Conservation (phyloP, 345 rosid species). For the Populus ilicifolia region DNA sequence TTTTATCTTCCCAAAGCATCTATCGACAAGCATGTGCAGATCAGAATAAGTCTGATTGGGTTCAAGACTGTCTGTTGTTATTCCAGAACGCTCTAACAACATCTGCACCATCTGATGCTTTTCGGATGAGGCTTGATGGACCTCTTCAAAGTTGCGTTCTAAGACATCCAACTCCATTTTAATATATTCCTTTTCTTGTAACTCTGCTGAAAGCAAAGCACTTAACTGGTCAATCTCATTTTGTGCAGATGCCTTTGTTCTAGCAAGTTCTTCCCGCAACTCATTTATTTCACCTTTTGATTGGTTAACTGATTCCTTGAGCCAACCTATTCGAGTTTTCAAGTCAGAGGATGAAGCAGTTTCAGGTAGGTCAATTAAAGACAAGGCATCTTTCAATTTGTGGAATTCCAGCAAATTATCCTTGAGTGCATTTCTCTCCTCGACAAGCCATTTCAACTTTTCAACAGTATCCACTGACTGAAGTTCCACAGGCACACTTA, state of each 20-base stretch:
- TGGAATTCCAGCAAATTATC: constrained; percentile 44
- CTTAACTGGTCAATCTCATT: constrained; percentile 51
- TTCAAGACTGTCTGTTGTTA: constrained; percentile 33
- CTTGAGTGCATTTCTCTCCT: constrained; percentile 55
- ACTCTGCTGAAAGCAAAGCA: constrained; percentile 50
- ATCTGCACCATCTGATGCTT: constrained; percentile 52
- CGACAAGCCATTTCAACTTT: constrained; percentile 41
- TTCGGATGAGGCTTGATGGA: constrained; percentile 39
- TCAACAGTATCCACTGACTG: constrained; percentile 11
- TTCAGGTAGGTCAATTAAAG: constrained; percentile 58
- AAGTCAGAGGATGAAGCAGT: constrained; percentile 46
- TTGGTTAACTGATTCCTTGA: constrained; percentile 55
- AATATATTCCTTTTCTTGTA: constrained; percentile 58
- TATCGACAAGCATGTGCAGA: constrained; percentile 38
- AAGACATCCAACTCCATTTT: constrained; percentile 46
- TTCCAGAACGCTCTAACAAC: constrained; percentile 60
- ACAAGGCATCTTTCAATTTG: constrained; percentile 54
- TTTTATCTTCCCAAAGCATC: constrained; percentile 55
- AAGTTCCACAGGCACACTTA: constrained; percentile 16
- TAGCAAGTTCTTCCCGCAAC: constrained; percentile 48
- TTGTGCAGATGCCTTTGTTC: constrained; percentile 38
- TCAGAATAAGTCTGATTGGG: constrained; percentile 33
- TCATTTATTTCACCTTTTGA: constrained; percentile 46
- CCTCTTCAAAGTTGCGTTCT: constrained; percentile 39
- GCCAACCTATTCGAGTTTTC: constrained; percentile 60